Evolutionary conservation across 2,329 filamentous ascomycete genomes (phyloP).

Genomic region (Tolypocladium endophyticum): DNA sequence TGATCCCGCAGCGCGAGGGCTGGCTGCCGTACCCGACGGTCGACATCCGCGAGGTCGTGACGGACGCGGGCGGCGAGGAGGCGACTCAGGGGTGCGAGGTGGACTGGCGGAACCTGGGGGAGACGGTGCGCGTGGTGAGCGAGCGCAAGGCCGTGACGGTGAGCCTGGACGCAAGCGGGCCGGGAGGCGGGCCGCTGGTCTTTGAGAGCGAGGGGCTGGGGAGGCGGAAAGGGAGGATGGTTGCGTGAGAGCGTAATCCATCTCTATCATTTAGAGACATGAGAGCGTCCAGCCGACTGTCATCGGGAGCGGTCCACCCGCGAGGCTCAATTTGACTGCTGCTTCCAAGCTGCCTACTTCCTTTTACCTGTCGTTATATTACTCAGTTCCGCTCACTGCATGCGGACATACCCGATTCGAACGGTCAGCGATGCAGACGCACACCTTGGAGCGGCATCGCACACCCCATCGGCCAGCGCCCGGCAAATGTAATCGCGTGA

Average conservation of each 20-base stretch:
- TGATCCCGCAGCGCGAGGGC: constrained; percentile 73
- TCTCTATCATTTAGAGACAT: too few relatives aligned
- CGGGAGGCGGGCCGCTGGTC: constrained; percentile 54
- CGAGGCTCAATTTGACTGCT: too few relatives aligned
- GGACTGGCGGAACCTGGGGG: constrained; percentile 67
- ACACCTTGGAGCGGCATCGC: too few relatives aligned
- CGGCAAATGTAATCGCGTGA: neutral
- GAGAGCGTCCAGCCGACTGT: too few relatives aligned
- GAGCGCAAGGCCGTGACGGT: constrained; percentile 64
- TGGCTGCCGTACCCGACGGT: constrained; percentile 67
- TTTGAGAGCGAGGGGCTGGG: constrained; percentile 44
- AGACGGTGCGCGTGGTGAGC: constrained; percentile 64
- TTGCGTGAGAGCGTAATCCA: constrained; percentile 15
- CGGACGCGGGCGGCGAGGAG: constrained; percentile 12
- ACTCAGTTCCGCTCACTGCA: too few relatives aligned
- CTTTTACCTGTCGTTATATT: too few relatives aligned
- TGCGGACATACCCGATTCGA: too few relatives aligned
- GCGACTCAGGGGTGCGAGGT: constrained; percentile 52
- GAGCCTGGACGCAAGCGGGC: constrained; percentile 57
- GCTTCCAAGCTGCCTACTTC: too few relatives aligned
- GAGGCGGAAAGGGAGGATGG: constrained; percentile 21
- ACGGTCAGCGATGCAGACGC: too few relatives aligned
- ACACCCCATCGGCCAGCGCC: too few relatives aligned
- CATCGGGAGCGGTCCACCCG: too few relatives aligned
- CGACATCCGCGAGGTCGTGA: constrained; percentile 58